Evolutionary conservation across 2,329 filamentous ascomycete species (phyloP), one percentile per base, ranked within the genome.

Genomic region (Paracorniculantispora psalliotae): DNA sequence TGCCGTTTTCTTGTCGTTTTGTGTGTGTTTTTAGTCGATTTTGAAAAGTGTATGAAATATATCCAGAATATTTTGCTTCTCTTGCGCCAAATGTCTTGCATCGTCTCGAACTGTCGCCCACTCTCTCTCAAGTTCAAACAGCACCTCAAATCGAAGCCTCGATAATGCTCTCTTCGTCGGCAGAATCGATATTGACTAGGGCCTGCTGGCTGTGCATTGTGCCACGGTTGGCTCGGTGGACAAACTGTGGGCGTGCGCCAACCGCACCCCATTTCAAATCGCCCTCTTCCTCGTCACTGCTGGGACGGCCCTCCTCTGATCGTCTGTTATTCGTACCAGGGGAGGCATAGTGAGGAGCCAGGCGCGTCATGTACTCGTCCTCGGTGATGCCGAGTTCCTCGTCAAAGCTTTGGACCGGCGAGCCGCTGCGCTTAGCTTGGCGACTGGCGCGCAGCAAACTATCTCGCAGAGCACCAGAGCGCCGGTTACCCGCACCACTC

Each of bases 311-410:
- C 39, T 81, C 79, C 3, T 76, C 80, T 1, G 79, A 79, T 6
- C 76, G 80, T 19, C 77, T 74, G 21, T 74, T 71, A 19, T 70
- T 64, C 57, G 65, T 62, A 60, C 60, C 64, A 53, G 66, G 66
- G 33, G 64, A 64, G 30, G 66, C 66, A 39, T 67, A 64, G 4
- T 55, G 51, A 17, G 69, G 68, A 9, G 70, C 66, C 61, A 77
- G 48, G 68, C 72, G 63, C 82, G 81, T 84, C 61, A 92, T 81
- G 66, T 91, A 91, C 66, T 94, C 90, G 61, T 93, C 90, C 61
- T 91, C 87, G 17, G 68, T 64, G 35, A 74, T 70, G 35, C 80
- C 82, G 33, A 87, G 77, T 53, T 90, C 87, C 62, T 92, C 89
- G 57, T 88, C 87, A 4, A 78, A 76, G 56, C 71, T 74, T 57